These are phyloP conservation scores for Phytophthora uliginosa DNA, from an alignment of 352 stramenopile species.

Conservation along the genomic window DNA sequence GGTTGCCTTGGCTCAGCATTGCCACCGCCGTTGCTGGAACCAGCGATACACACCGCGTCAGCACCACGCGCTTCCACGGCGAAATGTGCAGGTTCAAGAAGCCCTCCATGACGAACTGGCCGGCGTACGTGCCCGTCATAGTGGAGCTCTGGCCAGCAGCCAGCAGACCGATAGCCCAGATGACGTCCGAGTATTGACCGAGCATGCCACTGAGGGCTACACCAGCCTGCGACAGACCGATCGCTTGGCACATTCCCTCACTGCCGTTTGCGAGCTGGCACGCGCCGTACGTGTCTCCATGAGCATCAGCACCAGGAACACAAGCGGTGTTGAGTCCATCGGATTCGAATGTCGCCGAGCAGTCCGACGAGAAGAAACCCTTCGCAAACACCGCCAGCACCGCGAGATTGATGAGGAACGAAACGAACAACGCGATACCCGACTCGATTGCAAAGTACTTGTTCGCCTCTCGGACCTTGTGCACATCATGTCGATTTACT, in stretches of 20 bases:
- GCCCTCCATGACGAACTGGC: conserved; percentile 98
- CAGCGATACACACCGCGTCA: conserved; percentile 95
- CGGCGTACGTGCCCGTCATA: conserved; percentile 98
- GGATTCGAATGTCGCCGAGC: conserved; percentile 56
- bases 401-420: conserved; percentile 96
- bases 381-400: conserved; percentile 95
- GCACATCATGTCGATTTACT: conserved; percentile 65
- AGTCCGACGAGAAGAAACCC: conserved; percentile 92
- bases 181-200: conserved; percentile 82
- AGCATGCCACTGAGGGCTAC: conserved; percentile 86
- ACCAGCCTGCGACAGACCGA: conserved; percentile 90
- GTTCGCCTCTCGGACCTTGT: conserved; percentile 88
- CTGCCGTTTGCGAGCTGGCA: conserved; percentile 69
- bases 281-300: conserved; percentile 54
- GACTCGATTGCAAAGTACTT: conserved; percentile 97
- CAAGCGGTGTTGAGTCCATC: conserved; percentile 77
- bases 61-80: conserved; percentile 78
- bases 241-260: conserved; percentile 84
- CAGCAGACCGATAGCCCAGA: conserved; percentile 96
- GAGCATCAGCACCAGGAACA: conserved; percentile 59
- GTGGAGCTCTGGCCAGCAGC: conserved; percentile 96
- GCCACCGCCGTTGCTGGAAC: conserved; percentile 90
- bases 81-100: conserved; percentile 94
- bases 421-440: conserved; percentile 92
- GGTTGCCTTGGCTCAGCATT: conserved; percentile 86